Base-by-base conservation (phyloP, 169 alveolate genomes). In the Eimeria sp. region DNA sequence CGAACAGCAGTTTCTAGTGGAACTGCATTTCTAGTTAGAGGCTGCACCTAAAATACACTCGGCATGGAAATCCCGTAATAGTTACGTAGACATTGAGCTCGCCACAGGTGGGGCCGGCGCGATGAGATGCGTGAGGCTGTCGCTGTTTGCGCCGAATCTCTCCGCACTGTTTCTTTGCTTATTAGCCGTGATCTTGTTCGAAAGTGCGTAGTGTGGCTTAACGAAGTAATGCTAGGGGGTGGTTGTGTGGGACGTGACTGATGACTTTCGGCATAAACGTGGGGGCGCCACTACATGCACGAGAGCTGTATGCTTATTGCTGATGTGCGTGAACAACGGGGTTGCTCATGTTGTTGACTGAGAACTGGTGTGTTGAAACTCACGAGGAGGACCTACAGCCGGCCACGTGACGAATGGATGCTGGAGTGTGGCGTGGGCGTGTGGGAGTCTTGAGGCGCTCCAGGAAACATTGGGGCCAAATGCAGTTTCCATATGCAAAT, bases 61-160 rank as follows among this genome's bases (percentile, higher is more conserved):
- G 83, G 83, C 40, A 43, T 4, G 54, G 30, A n/a, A 40, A 73
- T 73, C 40, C 51, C 5, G 54, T 43, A 73, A 30, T 57, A 40
- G 83, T 73, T 73, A 34, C 83, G 83, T 73, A 73, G 83, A 73
- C 83, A 73, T 73, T 73, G 83, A 73, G 83, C 83, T 73, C 83
- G 83, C 83, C 18, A 20, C 83, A 45, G 94, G 94, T 87, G 94
- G 94, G 94, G 94, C 94, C 83, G 94, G 82, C 72, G 34, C 47
- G 94, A 47, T 45, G 83, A 87, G 45, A n/a, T 87, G 83, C 94
- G 54, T 61, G 67, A 87, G 94, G 94, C 49, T 63, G 61, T 65
- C 45, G 27, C 83, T 25, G 70, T 27, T 61, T 25, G 70, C 40
- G 34, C 30, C 70, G 47, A 27, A 65, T 20, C 27, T 61, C 47